Base-by-base conservation (phyloP, 192 early-diverging fungal genomes). In the Entomortierella beljakovae region DNA sequence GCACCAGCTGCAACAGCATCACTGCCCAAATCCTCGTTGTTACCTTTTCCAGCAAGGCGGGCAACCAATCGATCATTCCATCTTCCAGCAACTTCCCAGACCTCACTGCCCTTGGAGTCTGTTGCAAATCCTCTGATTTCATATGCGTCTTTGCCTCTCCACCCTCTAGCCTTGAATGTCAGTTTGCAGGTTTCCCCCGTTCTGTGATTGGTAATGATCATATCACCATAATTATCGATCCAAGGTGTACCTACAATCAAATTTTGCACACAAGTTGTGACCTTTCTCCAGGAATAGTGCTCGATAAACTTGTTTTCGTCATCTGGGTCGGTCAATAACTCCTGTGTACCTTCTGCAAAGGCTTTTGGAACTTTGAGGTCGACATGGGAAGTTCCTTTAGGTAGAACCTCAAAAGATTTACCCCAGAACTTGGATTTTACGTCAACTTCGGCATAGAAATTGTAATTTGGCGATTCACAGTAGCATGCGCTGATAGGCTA, bases 241-340 rank as follows among this genome's bases (percentile, higher is more conserved):
- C 90, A 92, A 23, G 94, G 89, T 51, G 85, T 93, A 26, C 94
- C 95, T 8, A 92, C 82, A 80, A 97, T 95, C 60, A 97, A 80
- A 79, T 95, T 95, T 55, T 95, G 90, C 26, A 97, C 95, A 61
- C 85, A 89, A 18, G 92, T 94, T 5, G 91, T 93, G 57, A 95
- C 92, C 82, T 97, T 97, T 71, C 89, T 94, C 94, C 91, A 92
- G 53, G 90, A 88, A 82, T 93, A 95, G 71, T 94, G 95, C 80
- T 96, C 94, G 38, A 83, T 81, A 77, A 87, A 87, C 42, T 84
- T 89, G 18, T 66, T 85, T 58, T 79, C 71, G 31, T 83, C 83
- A 37, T 88, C 85, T 20, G 80, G 80, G 50, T 82, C 80, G 0
- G 70, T 64, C 55, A 86, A 56, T 13, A 67, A 16, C 28, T 84